A percentile compares a stretch with the other conserved stretches of the same genome.
phyloP scores from a whole-genome alignment of 768 basidiomycete genomes.

The Tephrocybe sp. region DNA sequence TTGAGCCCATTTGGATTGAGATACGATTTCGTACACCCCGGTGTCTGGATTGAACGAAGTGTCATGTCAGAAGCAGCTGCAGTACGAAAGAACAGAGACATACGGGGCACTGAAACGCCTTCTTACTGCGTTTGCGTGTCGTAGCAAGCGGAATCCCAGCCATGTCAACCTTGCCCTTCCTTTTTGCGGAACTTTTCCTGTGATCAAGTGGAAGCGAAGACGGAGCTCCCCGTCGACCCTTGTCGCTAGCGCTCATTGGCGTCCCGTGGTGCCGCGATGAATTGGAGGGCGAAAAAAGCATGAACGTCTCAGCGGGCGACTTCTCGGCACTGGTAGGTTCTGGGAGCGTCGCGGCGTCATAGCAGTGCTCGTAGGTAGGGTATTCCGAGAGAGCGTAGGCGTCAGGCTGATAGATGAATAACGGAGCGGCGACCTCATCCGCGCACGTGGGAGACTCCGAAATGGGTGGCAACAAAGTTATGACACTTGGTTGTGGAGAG shows the following conservation, averaged over 20 bases:
- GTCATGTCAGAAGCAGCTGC: background rate
- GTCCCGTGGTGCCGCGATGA: background rate
- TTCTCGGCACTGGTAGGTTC: background rate
- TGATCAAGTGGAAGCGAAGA: background rate
- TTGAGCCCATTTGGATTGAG: conserved; percentile 68
- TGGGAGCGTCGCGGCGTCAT: conserved; percentile 11
- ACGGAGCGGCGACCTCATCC: background rate
- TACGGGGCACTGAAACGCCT: conserved; percentile 51
- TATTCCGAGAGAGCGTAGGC: conserved; percentile 14
- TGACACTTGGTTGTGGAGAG: background rate
- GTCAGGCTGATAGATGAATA: conserved; percentile 10
- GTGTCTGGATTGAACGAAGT: conserved; percentile 23
- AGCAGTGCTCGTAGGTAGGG: conserved; percentile 24
- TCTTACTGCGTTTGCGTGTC: conserved; percentile 33
- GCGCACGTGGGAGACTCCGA: background rate
- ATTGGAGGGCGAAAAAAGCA: background rate
- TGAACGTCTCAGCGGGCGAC: background rate
- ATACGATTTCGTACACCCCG: conserved; percentile 62
- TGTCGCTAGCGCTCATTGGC: background rate
- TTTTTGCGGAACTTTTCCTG: background rate
- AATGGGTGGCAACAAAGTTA: background rate
- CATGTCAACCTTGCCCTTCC: conserved; percentile 5
- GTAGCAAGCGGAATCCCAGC: background rate
- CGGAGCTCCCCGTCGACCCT: background rate
- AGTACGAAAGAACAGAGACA: conserved; percentile 16